Evolutionary conservation across 805 yeast species (phyloP).

Genomic region (Ogataea salicorniae): DNA sequence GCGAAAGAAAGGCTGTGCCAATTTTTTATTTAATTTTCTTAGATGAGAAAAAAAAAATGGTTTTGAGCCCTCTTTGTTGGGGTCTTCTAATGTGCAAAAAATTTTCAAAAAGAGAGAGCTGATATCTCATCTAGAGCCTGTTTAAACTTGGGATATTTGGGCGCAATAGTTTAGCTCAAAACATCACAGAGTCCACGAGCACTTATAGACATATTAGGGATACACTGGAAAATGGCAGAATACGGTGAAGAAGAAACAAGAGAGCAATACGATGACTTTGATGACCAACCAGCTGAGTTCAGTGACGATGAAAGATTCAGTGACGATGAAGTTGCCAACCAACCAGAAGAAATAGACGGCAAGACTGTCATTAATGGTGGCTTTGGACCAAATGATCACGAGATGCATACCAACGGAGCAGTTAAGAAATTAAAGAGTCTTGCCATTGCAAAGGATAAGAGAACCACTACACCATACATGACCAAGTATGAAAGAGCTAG

Average conservation of each 20-base stretch:
- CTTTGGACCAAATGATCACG: conserved; percentile 51
- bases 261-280: conserved; percentile 73
- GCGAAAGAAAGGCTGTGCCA: no score
- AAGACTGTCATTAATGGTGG: conserved; percentile 70
- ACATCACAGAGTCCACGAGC: no score
- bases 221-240: conserved; percentile 41
- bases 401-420: conserved; percentile 23
- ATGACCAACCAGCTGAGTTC: conserved; percentile 38
- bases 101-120: neutral
- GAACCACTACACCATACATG: conserved; percentile 98
- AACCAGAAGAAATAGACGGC: conserved; percentile 59
- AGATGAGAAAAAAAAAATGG: no score
- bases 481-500: conserved; percentile 98
- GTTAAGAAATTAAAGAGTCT: conserved; percentile 28
- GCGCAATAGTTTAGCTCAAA: no score
- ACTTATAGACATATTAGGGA: no score
- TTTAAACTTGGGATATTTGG: no score
- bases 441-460: conserved; percentile 82
- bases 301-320: conserved; percentile 41
- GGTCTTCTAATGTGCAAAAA: neutral
- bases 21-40: no score
- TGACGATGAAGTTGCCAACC: conserved; percentile 32
- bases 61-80: no score
- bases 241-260: conserved; percentile 60
- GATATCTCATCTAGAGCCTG: no score